These are phyloP conservation scores for Exserohilum turcica DNA, from an alignment of 2,329 filamentous ascomycete species.

Conservation along the genomic window DNA sequence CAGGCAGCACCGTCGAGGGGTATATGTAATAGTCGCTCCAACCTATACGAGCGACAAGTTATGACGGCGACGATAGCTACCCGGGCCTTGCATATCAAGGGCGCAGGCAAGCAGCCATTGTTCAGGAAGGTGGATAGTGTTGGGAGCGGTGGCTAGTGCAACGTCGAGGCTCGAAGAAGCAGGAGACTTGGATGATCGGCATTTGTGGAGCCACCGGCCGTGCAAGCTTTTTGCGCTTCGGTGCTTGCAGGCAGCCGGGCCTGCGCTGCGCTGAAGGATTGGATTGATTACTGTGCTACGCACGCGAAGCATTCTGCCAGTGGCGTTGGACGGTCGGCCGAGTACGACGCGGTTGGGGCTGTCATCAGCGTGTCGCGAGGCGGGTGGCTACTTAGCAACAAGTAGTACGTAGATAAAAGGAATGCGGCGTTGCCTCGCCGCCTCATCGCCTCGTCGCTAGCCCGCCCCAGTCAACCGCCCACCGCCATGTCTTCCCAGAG, in stretches of 20 bases:
- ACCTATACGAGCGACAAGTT: not conserved
- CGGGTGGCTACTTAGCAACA: no score
- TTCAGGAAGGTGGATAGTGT: conserved; percentile 37
- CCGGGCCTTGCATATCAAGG: conserved; percentile 13
- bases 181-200: conserved; percentile 32
- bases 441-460: no score
- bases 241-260: not conserved
- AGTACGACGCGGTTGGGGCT: conserved; percentile 1
- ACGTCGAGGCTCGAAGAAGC: conserved; percentile 26
- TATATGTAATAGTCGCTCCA: conserved; percentile 6
- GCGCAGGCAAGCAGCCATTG: conserved; percentile 13
- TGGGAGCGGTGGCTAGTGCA: conserved; percentile 16
- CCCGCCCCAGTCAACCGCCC: not conserved
- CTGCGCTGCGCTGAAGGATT: not conserved
- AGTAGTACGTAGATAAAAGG: no score
- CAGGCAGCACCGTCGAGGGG: not conserved
- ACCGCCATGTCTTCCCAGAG: not conserved
- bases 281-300: not conserved
- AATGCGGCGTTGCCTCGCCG: not conserved
- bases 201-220: conserved; percentile 14
- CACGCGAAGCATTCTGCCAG: not conserved
- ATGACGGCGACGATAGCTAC: conserved; percentile 7
- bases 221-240: conserved; percentile 17
- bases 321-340: not conserved
- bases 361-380: not conserved